Base-by-base conservation (phyloP, 1,284 basidiomycete genomes). In the Heterobasidion parviporum region DNA sequence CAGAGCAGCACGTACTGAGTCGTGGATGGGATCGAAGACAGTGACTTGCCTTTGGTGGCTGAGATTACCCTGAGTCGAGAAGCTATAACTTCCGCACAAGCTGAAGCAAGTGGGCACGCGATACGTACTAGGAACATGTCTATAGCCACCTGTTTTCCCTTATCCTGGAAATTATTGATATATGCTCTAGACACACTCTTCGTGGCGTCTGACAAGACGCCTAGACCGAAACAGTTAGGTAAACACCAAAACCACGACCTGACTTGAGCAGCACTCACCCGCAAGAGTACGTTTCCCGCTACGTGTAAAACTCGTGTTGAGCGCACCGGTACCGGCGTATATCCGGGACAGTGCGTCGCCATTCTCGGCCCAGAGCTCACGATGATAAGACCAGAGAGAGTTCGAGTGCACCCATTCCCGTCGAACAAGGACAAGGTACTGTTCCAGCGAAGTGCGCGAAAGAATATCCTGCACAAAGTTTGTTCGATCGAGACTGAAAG, bases 131-230 rank as follows among this genome's bases (percentile, higher is more conserved):
- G 76, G 62, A 99, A 89, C 80, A 94, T 89, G 66, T 99, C 97
- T 60, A 99, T 98, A 0, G 95, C 92, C 16, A 82, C 74, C 65
- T 99, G 97, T 69, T 99, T 99, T 48, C 81, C 84, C 69, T 92
- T 93, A 70, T 99, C 97, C 63, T 96, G 92, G 68, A 99, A 98
- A 67, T 98, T 98, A 69, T 96, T 97, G 69, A 98, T 97, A 66
- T 98, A 98, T 55, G 96, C 94, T 57, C 94, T 82, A 14, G 85
- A 88, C 18, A 97, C 92, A 64, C 93, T 96, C 70, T 99, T 99
- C 2, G 94, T 97, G 4, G 96, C 96, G 71, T 99, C 94, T 16
- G 93, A 94, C 20, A 99, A 72, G 33, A 97, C 79, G 35, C 94
- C 93, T 78, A 62, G n/a, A 32, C 54, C 49, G 26, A 10, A n/a